Conservation (phyloP, 2,329 filamentous ascomycete genomes). For the Fusarium sp. region DNA sequence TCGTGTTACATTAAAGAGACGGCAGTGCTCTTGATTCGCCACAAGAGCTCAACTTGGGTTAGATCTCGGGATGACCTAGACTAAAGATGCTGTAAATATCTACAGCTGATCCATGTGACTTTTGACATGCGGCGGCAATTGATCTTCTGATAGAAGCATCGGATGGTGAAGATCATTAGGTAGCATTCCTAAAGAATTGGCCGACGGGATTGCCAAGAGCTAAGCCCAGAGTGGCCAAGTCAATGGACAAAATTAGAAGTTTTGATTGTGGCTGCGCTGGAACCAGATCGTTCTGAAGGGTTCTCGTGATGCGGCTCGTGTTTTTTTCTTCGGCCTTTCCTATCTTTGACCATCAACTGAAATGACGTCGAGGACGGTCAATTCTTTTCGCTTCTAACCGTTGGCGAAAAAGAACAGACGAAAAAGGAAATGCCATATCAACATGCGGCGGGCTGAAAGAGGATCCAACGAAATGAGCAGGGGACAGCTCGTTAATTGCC, state of each 20-base stretch:
- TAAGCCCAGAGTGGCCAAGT: constrained; percentile 32
- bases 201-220: constrained; percentile 13
- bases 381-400: constrained; percentile 1
- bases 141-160: background rate
- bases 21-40: constrained; percentile 32
- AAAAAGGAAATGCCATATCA: background rate
- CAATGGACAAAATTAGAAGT: constrained; percentile 39
- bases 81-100: background rate
- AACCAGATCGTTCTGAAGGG: background rate
- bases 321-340: constrained; percentile 6
- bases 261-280: background rate
- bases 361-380: constrained; percentile 23
- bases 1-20: constrained; percentile 30
- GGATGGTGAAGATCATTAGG: background rate
- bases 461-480: background rate
- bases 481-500: constrained; percentile 4
- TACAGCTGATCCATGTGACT: background rate
- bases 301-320: constrained; percentile 36
- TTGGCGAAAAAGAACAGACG: background rate
- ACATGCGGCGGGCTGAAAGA: background rate
- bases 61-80: constrained; percentile 3
- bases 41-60: background rate
- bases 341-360: background rate
- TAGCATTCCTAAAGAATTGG: constrained; percentile 2
- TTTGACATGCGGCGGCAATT: constrained; percentile 3